Conservation (phyloP, 352 stramenopile genomes). For the Globisporangium acanthophoron region DNA sequence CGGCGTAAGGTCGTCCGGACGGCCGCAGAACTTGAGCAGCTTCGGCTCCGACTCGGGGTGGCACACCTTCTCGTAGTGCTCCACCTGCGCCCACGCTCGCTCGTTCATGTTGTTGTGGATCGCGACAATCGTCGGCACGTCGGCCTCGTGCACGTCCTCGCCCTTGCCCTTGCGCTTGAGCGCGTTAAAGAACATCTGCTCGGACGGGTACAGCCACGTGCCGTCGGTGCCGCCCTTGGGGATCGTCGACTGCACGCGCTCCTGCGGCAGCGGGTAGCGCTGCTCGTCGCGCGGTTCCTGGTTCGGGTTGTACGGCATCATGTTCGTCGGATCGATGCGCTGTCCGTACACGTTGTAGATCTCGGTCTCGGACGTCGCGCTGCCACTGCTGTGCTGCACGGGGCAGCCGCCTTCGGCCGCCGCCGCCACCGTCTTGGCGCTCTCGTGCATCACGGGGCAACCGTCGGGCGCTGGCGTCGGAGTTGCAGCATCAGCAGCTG, state of each 20-base stretch:
- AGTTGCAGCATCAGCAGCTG: slow-evolving; percentile 9
- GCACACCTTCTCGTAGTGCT: slow-evolving; percentile 95
- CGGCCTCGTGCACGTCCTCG: slow-evolving; percentile 93
- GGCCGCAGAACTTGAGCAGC: slow-evolving; percentile 95
- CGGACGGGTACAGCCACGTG: slow-evolving; percentile 98
- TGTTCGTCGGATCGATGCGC: slow-evolving; percentile 96
- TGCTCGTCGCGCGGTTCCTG: slow-evolving; percentile 91
- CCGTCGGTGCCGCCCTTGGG: slow-evolving; percentile 92
- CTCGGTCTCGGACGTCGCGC: slow-evolving; percentile 22
- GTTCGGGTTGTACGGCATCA: slow-evolving; percentile 97
- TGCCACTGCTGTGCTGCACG: slow-evolving; percentile 29
- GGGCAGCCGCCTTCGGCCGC: slow-evolving; percentile 40
- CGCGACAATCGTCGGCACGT: slow-evolving; percentile 94
- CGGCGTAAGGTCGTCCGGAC: slow-evolving; percentile 94
- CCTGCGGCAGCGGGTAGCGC: slow-evolving; percentile 85
- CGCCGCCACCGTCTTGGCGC: slow-evolving; percentile 16
- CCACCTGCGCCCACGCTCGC: slow-evolving; percentile 94
- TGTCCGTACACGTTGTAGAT: slow-evolving; percentile 98
- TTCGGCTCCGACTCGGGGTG: slow-evolving; percentile 80
- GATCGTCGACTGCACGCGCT: slow-evolving; percentile 94
- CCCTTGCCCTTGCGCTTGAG: slow-evolving; percentile 96
- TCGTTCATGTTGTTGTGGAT: slow-evolving; percentile 99
- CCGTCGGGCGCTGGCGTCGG: slow-evolving; percentile 21
- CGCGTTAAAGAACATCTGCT: slow-evolving; percentile 99
- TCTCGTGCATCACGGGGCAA: slow-evolving; percentile 71